Percentiles rank a stretch among this genome's conserved stretches.
Evolutionary conservation across 495 filamentous ascomycete genomes (phyloP).

Genomic region (Penicillium herquei): DNA sequence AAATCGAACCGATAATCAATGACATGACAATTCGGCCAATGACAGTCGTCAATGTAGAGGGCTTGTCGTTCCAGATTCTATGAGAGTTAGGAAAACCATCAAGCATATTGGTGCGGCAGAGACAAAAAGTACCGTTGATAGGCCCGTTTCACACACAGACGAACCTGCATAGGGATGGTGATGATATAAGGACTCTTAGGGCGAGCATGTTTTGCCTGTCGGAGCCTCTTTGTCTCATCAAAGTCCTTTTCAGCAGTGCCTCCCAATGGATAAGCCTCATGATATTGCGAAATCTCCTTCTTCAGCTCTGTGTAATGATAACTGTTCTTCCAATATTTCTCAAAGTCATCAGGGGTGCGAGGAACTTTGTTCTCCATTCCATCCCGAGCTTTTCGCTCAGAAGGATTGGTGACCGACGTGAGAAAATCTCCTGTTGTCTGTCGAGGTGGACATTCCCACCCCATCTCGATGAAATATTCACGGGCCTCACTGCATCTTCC

Average conservation of each 20-base stretch:
- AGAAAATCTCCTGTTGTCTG: constrained; percentile 79
- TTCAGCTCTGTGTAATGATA: constrained; percentile 61
- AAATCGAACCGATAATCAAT: constrained; percentile 82
- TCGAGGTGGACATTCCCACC: constrained; percentile 69
- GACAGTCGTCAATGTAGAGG: constrained; percentile 69
- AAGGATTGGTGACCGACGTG: constrained; percentile 72
- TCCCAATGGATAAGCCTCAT: constrained; percentile 58
- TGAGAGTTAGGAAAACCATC: background rate
- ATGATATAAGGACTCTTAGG: constrained; percentile 73
- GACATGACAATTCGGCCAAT: constrained; percentile 78
- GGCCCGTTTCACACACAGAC: constrained; percentile 63
- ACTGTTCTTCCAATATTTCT: constrained; percentile 69
- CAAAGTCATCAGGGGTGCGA: constrained; percentile 76
- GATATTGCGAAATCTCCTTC: constrained; percentile 69
- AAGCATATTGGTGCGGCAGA: background rate
- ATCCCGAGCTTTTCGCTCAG: constrained; percentile 59
- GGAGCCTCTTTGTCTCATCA: constrained; percentile 60
- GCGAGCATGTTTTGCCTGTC: constrained; percentile 53
- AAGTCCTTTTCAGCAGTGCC: constrained; percentile 67
- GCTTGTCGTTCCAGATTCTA: constrained; percentile 70
- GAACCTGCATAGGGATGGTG: constrained; percentile 67
- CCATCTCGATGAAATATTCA: constrained; percentile 62
- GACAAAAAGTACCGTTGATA: constrained; percentile 42
- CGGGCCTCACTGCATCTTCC: constrained; percentile 57
- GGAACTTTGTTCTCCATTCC: constrained; percentile 69